Base-by-base conservation (phyloP, 1,139 yeast genomes). In the Yamadazyma conglobata region DNA sequence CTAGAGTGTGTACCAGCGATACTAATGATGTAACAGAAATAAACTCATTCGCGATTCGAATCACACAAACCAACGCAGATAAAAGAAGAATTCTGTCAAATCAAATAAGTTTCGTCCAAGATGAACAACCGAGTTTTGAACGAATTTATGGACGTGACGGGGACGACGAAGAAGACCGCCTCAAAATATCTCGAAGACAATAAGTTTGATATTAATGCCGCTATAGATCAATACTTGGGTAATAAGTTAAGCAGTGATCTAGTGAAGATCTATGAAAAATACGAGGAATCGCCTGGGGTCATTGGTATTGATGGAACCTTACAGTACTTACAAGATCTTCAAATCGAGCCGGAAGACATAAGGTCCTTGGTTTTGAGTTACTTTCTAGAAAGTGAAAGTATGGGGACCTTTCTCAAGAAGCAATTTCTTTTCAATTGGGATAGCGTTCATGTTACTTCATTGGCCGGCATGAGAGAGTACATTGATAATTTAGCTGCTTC, bases 281-380 rank as follows among this genome's bases (percentile, higher is more conserved):
- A 62, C 36, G 45, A 48, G 25, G 70, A 69, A 35, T 38, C 54
- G 2, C 34, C 38, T 3, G 46, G 53, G 14, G 39, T 42, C 2
- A 68, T 66, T 19, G 91, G 79, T 20, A 69, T 83, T 16, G 91
- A 86, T 36, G 96, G 96, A 0, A 81, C 96, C 0, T 57, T 89
- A 13, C 46, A 52, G 25, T 84, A 80, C 45, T 61, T 87, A 24
- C 68, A 64, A 7, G 95, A 82, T 46, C 57, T 89, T 30, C 76
- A 73, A 0, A 65, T 82, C 26, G 78, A 77, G 11, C 80, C 89
- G 0, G 96, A 89, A 43, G 89, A 89, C 48, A 64, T 76, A 6
- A 70, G 47, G 23, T 80, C 88, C 4, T 62, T 89, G 34, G 77
- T 85, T 1, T 56, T 89, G 11, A 88, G 94, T 1, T 77, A 73